A percentile compares a stretch with the other conserved stretches of the same genome.
These are phyloP conservation scores for Cystobasidium onofrii DNA, from an alignment of 768 basidiomycete species.

Conservation along the genomic window DNA sequence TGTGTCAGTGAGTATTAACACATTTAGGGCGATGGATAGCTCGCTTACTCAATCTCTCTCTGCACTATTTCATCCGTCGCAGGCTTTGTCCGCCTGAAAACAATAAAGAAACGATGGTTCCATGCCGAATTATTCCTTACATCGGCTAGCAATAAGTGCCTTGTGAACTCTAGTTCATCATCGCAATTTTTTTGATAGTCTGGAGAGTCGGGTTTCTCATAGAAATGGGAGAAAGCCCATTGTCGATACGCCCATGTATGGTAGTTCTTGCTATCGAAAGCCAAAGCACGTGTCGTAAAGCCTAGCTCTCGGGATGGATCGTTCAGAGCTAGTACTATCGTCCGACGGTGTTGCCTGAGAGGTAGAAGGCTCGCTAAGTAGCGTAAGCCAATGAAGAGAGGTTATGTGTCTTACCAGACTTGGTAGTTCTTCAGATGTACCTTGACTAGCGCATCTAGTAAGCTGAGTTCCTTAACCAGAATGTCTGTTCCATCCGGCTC, in stretches of 20 bases:
- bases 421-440: conserved; percentile 89
- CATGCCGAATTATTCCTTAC: conserved; percentile 94
- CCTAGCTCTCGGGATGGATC: conserved; percentile 56
- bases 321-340: conserved; percentile 47
- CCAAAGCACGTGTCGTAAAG: conserved; percentile 67
- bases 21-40: too few species aligned
- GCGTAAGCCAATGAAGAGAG: background rate
- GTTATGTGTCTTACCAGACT: conserved; percentile 67
- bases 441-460: conserved; percentile 81
- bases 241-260: conserved; percentile 98
- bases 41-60: conserved; percentile 68
- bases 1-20: too few species aligned
- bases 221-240: conserved; percentile 79
- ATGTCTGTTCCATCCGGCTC: conserved; percentile 48
- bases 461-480: conserved; percentile 64
- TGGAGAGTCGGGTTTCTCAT: conserved; percentile 32
- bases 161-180: conserved; percentile 66
- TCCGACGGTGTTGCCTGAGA: conserved; percentile 50
- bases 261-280: conserved; percentile 86
- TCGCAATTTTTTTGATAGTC: conserved; percentile 49
- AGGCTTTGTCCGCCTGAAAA: conserved; percentile 60
- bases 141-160: conserved; percentile 62
- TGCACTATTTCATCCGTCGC: conserved; percentile 58
- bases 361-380: too few species aligned
- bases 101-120: conserved; percentile 89